Base-by-base conservation (phyloP, 2,329 filamentous ascomycete genomes). In the Xylaria sp. region DNA sequence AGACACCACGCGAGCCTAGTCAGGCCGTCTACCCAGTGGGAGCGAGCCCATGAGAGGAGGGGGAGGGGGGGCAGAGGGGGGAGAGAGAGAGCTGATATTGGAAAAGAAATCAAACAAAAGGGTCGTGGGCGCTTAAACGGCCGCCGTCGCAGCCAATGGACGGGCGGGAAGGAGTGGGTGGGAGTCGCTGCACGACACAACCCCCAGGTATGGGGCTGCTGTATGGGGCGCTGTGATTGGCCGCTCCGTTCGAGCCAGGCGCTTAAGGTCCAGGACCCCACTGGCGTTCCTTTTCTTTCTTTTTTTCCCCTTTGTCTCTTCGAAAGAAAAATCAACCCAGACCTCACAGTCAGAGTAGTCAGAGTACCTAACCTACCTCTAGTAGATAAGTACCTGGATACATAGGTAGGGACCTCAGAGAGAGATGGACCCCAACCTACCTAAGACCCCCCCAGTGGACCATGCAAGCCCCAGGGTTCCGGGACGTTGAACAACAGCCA, bases 391-490 rank as follows among this genome's bases (percentile, higher is more conserved):
- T n/a, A n/a, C n/a, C n/a, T n/a, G n/a, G n/a, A n/a, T n/a, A n/a
- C n/a, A n/a, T n/a, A n/a, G n/a, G n/a, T n/a, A n/a, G n/a, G n/a
- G n/a, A n/a, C n/a, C n/a, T n/a, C n/a, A n/a, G n/a, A n/a, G n/a
- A n/a, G n/a, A n/a, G n/a, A n/a, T n/a, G n/a, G n/a, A n/a, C n/a
- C n/a, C n/a, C n/a, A n/a, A n/a, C n/a, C n/a, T n/a, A n/a, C n/a
- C n/a, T n/a, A n/a, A n/a, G n/a, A n/a, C 44, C 13, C n/a, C 17
- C 16, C 13, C 37, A 50, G 29, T 38, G 16, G n/a, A 56, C 59
- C 52, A 57, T 64, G 62, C 62, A 63, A 59, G 58, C 63, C 53
- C 62, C 62, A 64, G 60, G 62, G 61, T 64, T 44, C 55, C 60
- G 62, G 62, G 60, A 63, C 59, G 54, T 46, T n/a, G 55, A 48